phyloP scores from a whole-genome alignment of 2,329 filamentous ascomycete genomes.

The Neophaeococcomyces mojaviensis region DNA sequence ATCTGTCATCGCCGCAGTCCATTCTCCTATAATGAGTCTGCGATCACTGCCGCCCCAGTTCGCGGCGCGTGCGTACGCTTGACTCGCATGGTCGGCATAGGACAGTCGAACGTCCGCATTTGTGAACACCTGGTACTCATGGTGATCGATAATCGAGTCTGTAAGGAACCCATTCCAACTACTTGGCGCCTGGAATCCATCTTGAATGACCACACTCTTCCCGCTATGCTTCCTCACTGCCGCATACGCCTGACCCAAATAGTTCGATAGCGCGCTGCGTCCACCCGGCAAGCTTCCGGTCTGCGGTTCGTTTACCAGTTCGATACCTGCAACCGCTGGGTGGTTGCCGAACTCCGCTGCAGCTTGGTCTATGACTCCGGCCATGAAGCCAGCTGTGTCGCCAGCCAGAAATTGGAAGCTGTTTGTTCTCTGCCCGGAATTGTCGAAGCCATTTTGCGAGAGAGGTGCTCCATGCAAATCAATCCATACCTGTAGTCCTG shows the following conservation, averaged over 20 bases:
- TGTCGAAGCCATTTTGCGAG: slow-evolving; percentile 63
- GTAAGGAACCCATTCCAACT: slow-evolving; percentile 56
- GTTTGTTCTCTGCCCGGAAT: slow-evolving; percentile 45
- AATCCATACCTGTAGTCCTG: slow-evolving; percentile 57
- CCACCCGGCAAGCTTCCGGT: slow-evolving; percentile 27
- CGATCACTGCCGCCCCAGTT: slow-evolving; percentile 51
- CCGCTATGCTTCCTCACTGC: slow-evolving; percentile 39
- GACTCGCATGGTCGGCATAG: slow-evolving; percentile 46
- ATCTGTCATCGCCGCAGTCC: slow-evolving; percentile 60
- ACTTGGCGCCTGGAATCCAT: slow-evolving; percentile 38
- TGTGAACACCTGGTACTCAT: slow-evolving; percentile 61
- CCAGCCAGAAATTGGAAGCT: slow-evolving; percentile 30
- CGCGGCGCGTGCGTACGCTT: slow-evolving; percentile 48
- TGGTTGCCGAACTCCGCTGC: slow-evolving; percentile 51
- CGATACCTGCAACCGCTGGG: slow-evolving; percentile 49
- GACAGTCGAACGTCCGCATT: slow-evolving; percentile 43
- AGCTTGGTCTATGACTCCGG: slow-evolving; percentile 36
- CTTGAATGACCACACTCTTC: slow-evolving; percentile 49
- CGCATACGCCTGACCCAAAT: slow-evolving; percentile 48
- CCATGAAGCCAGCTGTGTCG: slow-evolving; percentile 38
- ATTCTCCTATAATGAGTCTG: slow-evolving; percentile 62
- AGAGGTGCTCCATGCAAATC: slow-evolving; percentile 59
- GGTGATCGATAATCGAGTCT: slow-evolving; percentile 57
- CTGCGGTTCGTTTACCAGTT: slow-evolving; percentile 38
- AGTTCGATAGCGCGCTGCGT: slow-evolving; percentile 42